Evolutionary conservation across 176 grass and related monocot genomes (phyloP).

Genomic region (Aegilops umbellulata): DNA sequence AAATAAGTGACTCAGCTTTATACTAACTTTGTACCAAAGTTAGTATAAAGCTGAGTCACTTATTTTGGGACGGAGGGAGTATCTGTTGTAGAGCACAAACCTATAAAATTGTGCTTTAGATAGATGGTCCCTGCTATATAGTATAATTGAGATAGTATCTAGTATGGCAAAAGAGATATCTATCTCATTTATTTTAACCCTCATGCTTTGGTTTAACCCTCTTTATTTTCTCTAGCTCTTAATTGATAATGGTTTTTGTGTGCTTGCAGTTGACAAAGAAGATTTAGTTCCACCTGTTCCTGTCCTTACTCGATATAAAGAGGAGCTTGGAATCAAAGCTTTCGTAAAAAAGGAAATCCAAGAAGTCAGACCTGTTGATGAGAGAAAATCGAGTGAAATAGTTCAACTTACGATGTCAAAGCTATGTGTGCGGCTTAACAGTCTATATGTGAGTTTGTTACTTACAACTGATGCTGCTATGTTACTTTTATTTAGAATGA

Average conservation of each 20-base stretch:
- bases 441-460: slow-evolving; percentile 81
- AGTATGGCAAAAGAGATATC: slow-evolving; percentile 11
- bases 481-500: slow-evolving; percentile 6
- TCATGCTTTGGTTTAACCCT: not conserved
- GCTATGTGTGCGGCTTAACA: slow-evolving; percentile 96
- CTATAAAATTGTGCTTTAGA: slow-evolving; percentile 15
- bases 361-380: slow-evolving; percentile 68
- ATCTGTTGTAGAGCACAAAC: not conserved
- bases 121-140: not conserved
- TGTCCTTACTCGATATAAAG: slow-evolving; percentile 93
- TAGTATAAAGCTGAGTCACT: too few relatives aligned
- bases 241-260: not conserved
- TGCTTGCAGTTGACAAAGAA: slow-evolving; percentile 78
- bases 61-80: too few relatives aligned
- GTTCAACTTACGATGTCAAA: slow-evolving; percentile 69
- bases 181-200: not conserved
- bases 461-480: slow-evolving; percentile 18
- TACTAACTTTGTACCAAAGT: too few relatives aligned
- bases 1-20: too few relatives aligned
- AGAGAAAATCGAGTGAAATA: slow-evolving; percentile 81
- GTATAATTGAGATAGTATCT: slow-evolving; percentile 16
- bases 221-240: slow-evolving; percentile 13
- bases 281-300: slow-evolving; percentile 90
- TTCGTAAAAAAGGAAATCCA: slow-evolving; percentile 83
- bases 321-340: slow-evolving; percentile 87